These are phyloP conservation scores for Ustilago shanxiensis DNA, from an alignment of 1,284 basidiomycete genomes.

Conservation along the genomic window DNA sequence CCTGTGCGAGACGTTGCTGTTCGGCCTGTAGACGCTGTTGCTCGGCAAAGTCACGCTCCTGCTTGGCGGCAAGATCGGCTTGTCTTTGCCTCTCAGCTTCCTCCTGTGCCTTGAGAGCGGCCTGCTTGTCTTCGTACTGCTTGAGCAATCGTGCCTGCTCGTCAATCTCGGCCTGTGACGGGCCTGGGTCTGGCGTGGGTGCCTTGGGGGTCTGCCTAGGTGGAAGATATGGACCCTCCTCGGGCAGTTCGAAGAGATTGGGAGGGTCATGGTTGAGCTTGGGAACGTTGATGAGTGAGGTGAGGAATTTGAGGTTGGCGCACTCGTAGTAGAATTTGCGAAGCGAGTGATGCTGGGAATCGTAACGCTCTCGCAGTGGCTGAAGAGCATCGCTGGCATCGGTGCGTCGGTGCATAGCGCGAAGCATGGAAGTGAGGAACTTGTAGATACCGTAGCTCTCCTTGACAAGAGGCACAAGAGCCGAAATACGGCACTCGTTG, in stretches of 20 bases:
- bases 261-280: slow-evolving; percentile 69
- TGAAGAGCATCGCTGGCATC: slow-evolving; percentile 69
- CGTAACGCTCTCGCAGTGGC: slow-evolving; percentile 67
- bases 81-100: slow-evolving; percentile 86
- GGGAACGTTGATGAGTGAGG: slow-evolving; percentile 69
- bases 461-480: slow-evolving; percentile 69
- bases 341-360: slow-evolving; percentile 66
- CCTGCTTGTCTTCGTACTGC: slow-evolving; percentile 96
- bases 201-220: slow-evolving; percentile 58
- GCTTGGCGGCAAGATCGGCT: slow-evolving; percentile 81
- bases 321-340: slow-evolving; percentile 70
- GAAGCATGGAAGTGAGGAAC: slow-evolving; percentile 70
- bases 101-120: slow-evolving; percentile 81
- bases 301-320: slow-evolving; percentile 69
- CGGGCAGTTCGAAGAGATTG: slow-evolving; percentile 68
- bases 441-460: slow-evolving; percentile 70
- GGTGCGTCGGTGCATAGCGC: slow-evolving; percentile 69
- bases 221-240: slow-evolving; percentile 62
- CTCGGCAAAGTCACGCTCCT: slow-evolving; percentile 90
- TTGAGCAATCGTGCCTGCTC: slow-evolving; percentile 96
- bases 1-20: slow-evolving; percentile 87
- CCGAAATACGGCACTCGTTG: slow-evolving; percentile 70
- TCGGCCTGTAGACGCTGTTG: slow-evolving; percentile 89
- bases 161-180: slow-evolving; percentile 77
- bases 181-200: slow-evolving; percentile 57